A percentile compares a stretch with the other conserved stretches of the same genome.
These are phyloP conservation scores for Candolleomyces efflorescens DNA, from an alignment of 768 basidiomycete species.

Conservation along the genomic window DNA sequence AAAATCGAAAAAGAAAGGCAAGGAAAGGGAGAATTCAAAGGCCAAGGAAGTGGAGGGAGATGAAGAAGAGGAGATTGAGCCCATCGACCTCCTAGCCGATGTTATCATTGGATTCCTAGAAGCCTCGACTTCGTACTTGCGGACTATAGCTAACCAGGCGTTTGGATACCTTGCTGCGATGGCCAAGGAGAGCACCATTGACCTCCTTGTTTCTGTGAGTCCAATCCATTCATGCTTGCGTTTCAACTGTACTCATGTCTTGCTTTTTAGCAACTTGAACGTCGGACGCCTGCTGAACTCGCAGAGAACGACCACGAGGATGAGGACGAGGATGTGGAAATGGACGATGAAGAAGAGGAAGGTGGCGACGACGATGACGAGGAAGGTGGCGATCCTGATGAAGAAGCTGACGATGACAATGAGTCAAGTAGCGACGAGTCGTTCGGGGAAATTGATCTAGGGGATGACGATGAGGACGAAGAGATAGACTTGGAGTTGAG, in stretches of 20 bases:
- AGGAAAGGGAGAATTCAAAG: slow-evolving; percentile 38
- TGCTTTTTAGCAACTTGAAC: slow-evolving; percentile 73
- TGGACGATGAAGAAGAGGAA: slow-evolving; percentile 32
- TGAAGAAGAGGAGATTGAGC: slow-evolving; percentile 27
- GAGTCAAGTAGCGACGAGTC: slow-evolving; percentile 19
- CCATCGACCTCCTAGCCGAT: slow-evolving; percentile 85
- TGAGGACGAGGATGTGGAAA: slow-evolving; percentile 30
- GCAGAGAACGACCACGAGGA: slow-evolving; percentile 28
- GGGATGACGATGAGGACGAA: slow-evolving; percentile 38
- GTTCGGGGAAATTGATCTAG: slow-evolving; percentile 18
- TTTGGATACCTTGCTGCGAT: slow-evolving; percentile 70
- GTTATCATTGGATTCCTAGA: slow-evolving; percentile 89
- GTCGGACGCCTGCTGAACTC: slow-evolving; percentile 56
- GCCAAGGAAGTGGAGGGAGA: slow-evolving; percentile 16
- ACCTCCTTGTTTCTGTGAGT: slow-evolving; percentile 77
- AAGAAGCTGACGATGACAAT: slow-evolving; percentile 27
- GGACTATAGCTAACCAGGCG: slow-evolving; percentile 73
- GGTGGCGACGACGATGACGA: slow-evolving; percentile 31
- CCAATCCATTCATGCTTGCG: slow-evolving; percentile 2
- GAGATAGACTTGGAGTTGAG: slow-evolving; percentile 61
- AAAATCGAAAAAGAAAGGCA: slow-evolving; percentile 17
- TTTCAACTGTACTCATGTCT: background rate
- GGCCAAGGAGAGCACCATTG: slow-evolving; percentile 66
- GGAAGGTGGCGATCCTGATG: slow-evolving; percentile 30
- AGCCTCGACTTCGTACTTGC: slow-evolving; percentile 73